phyloP scores from a whole-genome alignment of 345 rosid species.

The Balakata baccata region DNA sequence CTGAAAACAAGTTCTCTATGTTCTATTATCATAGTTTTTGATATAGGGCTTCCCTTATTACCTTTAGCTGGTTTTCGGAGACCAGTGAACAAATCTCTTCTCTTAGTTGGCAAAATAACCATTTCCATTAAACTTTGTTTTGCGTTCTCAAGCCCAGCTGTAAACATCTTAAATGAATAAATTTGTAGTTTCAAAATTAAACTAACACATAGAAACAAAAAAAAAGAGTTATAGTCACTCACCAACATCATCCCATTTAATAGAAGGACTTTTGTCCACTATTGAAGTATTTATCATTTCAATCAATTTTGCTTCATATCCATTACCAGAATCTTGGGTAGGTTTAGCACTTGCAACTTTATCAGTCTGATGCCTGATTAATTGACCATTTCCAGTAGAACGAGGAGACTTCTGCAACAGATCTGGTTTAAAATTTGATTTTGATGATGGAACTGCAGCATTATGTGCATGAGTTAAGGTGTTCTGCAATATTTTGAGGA shows the following conservation, averaged over 20 bases:
- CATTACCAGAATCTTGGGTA: conserved; percentile 51
- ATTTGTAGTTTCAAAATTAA: conserved; percentile 6
- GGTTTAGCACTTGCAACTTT: conserved; percentile 49
- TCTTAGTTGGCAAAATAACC: conserved; percentile 91
- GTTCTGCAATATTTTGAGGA: conserved; percentile 48
- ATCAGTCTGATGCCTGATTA: conserved; percentile 36
- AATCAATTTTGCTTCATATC: conserved; percentile 67
- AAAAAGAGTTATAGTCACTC: conserved; percentile 24
- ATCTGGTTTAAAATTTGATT: conserved; percentile 40
- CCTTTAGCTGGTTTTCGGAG: conserved; percentile 95
- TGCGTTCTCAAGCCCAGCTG: conserved; percentile 97
- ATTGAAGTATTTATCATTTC: conserved; percentile 86
- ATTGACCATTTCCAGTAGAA: conserved; percentile 36
- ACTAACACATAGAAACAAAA: background rate
- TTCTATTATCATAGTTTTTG: background rate
- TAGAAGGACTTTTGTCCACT: conserved; percentile 92
- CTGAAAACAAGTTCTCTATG: conserved; percentile 9
- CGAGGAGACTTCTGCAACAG: conserved; percentile 35
- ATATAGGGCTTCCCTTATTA: conserved; percentile 26
- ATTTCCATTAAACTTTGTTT: conserved; percentile 92
- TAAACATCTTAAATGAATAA: conserved; percentile 25
- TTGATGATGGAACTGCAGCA: conserved; percentile 49
- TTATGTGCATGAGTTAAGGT: conserved; percentile 38
- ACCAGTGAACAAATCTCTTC: conserved; percentile 94
- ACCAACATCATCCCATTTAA: conserved; percentile 99